phyloP scores from a whole-genome alignment of 2,329 filamentous ascomycete genomes.

The Colletotrichum graminicola region DNA sequence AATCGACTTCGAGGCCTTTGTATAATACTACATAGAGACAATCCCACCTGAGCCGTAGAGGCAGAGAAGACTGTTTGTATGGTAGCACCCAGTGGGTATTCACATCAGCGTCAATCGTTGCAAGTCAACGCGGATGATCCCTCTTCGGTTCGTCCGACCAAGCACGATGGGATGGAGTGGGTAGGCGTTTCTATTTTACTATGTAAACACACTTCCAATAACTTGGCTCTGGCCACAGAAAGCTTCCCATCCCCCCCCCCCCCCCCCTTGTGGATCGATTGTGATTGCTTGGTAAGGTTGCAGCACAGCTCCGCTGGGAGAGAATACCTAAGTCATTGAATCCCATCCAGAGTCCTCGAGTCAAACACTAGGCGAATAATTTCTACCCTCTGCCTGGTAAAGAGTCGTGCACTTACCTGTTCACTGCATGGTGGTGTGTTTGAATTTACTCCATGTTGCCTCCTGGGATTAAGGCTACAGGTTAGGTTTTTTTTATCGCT shows the following conservation, averaged over 20 bases:
- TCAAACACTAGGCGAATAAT: background rate
- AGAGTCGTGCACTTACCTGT: background rate
- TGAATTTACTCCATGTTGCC: background rate
- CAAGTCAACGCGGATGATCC: background rate
- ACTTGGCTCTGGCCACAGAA: background rate
- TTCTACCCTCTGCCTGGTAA: background rate
- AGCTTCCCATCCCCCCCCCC: background rate
- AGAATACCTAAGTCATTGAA: background rate
- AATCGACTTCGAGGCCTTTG: background rate
- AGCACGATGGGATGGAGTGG: background rate
- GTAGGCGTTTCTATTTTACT: background rate
- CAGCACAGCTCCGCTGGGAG: background rate
- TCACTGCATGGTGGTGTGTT: background rate
- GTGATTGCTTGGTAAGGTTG: background rate
- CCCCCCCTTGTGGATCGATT: background rate
- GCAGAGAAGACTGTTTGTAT: background rate
- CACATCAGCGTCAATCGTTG: background rate
- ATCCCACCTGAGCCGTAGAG: background rate
- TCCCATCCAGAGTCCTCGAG: background rate
- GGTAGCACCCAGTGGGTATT: background rate
- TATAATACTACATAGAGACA: background rate
- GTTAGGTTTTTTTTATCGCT: background rate
- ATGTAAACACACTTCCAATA: background rate
- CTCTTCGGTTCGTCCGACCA: background rate
- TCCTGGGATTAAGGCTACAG: no score